Base-by-base conservation (phyloP, 2,329 filamentous ascomycete species). In the Apiospora arundinis region DNA sequence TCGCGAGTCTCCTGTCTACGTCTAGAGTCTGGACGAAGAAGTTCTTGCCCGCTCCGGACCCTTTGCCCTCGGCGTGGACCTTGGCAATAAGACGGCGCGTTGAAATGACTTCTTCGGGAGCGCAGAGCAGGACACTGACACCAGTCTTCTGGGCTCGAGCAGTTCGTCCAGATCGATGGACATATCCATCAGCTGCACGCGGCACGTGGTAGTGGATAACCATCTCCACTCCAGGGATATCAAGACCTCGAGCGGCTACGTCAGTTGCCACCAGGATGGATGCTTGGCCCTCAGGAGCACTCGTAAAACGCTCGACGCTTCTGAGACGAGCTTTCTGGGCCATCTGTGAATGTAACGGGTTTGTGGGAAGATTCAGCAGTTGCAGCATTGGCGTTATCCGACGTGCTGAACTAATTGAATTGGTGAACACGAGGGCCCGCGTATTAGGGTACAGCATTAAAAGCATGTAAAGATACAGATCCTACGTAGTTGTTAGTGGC, bases 131-230 rank as follows among this genome's bases (percentile, higher is more conserved):
- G 71, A 99, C 91, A 77, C 94, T 97, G 46, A 93, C 89, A 48
- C 96, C 96, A 0, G 88, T 89, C 16, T 89, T 89, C 25, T 92
- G 89, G 3, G 93, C 95, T 78, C 96, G 93, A 1, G 96, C 96
- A 0, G 96, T 98, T 74, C 96, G 93, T 16, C 96, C 96, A 0
- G 96, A 98, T 32, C 96, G 92, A 80, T 99, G 96, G 18, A 99
- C 95, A 79, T 99, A 99, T 67, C 92, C 92, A 81, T 98, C 95
- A 45, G 96, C 96, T 0, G 94, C 88, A 71, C 95, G 92, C 1
- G 96, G 96, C 0, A 98, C 91, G 81, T 99, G 95, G 83, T 99
- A 99, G 83, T 99, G 96, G 23, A 99, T 85, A 21, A 99, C 92
- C 18, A 97, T 88, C 76, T 98, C 93, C 66, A 98, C 94, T 45